Base-by-base conservation (phyloP, 108 stramenopile species). In the Parietichytrium sp. region DNA sequence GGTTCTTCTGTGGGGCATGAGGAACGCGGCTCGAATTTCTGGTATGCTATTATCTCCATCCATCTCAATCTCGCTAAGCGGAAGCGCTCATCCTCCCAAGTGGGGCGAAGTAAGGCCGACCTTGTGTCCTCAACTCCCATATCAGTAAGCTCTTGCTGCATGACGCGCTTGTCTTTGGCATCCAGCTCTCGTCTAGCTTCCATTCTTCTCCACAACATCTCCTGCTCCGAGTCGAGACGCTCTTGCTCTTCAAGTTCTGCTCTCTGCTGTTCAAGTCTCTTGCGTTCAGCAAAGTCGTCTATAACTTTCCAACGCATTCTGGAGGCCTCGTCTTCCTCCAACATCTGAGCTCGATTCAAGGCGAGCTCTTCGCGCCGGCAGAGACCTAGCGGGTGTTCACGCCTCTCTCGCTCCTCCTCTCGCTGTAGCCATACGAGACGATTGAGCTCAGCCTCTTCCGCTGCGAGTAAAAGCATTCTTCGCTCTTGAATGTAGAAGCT, bases 71-170 rank as follows among this genome's bases (percentile, higher is more conserved):
- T 33, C 29, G 33, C 38, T 12, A 72, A 25, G 0, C 61, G 61
- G 20, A 45, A 42, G 8, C 61, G 61, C 61, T 72, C 61, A 33
- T 72, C 61, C 61, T 72, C 61, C 61, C 61, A 72, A 6, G 45
- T 20, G 2, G 23, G 33, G 33, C 45, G 36, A 10, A 23, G 13
- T 16, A 45, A 45, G 42, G 23, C 23, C 38, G 20, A 23, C 23
- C 61, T 33, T 0, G 45, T 13, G 42, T 72, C 61, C 61, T 72
- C 61, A 10, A 45, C 61, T 8, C 38, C 61, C 61, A 72, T 72
- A 23, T 72, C 61, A 25, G 36, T 16, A 8, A 72, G 61, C 2
- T 72, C 61, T n/a, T 42, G 61, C 38, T n/a, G 23, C 16, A 12
- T 45, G 10, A 72, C 61, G 0, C 36, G 33, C 8, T 33, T 42